Evolutionary conservation across 331 rosid genomes (phyloP), one percentile per base, ranked within the genome.

Genomic region (Acacia concinna): DNA sequence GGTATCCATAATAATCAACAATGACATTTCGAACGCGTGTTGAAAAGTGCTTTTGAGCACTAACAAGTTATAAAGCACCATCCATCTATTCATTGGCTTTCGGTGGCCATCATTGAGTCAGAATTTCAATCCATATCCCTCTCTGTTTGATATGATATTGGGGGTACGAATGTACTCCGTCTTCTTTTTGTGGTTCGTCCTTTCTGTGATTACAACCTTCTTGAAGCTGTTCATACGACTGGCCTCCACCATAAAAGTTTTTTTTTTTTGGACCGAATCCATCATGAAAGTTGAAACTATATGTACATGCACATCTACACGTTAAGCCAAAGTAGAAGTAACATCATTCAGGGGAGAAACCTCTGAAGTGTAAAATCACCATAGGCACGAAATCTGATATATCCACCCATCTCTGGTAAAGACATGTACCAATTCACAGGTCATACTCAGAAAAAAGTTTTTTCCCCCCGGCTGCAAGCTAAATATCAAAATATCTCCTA

Each of bases 21-120:
- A 65, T 18, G 79, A 74, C 70, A 66, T n/a, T 14, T 73, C 51
- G 18, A 51, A 73, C 2, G 49, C 30, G 74, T 51, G 65, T 21
- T 44, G 47, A 47, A 62, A 14, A 35, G 35, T 20, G n/a, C 38
- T 74, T 41, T 41, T 44, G 13, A 54, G 9, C 32, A 41, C 64
- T 78, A 37, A 23, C 73, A 21, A 27, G 31, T 70, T 20, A 23
- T 52, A 21, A 27, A 15, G 15, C 31, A 52, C 60, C 35, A 32
- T 32, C 60, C 35, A 32, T 32, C 3, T 38, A 38, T 6, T 8
- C 5, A 21, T 21, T 21, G 31, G 31, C 30, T 15, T 56, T 9
- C 6, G 1, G 31, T 56, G 23, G 15, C 63, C 63, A 2, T 56
- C 31, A 56, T 3, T 56, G 63, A 23, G 31, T 56, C 31, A 56